Evolutionary conservation across 805 yeast species (phyloP), one percentile per base, ranked within the genome.

Genomic region (Spathaspora girioi): DNA sequence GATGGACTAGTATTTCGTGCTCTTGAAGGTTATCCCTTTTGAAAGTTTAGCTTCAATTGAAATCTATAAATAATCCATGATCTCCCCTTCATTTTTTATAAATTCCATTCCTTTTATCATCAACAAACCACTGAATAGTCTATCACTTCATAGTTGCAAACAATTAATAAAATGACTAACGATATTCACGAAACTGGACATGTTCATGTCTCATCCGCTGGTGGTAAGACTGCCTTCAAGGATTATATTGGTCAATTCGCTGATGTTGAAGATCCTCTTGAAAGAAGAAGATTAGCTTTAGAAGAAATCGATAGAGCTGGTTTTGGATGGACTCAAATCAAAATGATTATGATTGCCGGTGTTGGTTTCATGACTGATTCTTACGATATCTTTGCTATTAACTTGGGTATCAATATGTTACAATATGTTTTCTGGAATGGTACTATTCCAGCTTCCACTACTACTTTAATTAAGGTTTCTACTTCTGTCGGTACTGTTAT

Each of bases 311-410:
- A 88, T 70, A 83, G 85, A 59, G 88, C 90, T 50, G 69, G 77
- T 0, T 88, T 88, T 59, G 89, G 92, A 52, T 85, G 91, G 94
- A 85, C 87, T 63, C 94, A 88, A 63, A 70, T 87, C 49, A 82
- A 89, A 71, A 87, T 90, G 76, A 87, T 89, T 61, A 66, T 81
- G 69, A 90, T 89, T 66, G 96, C 96, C 71, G 75, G 97, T 77
- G 94, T 90, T 58, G 97, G 97, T 68, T 90, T 90, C 82, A 69
- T 91, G 71, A 90, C 96, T 27, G 97, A 90, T 73, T 83, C 97
- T 50, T 90, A 91, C 70, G 97, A 91, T 77, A 88, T 91, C 59
- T 91, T 90, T 63, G 92, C 97, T 59, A 90, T 90, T 61, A 88
- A 87, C 71, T 75, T 90, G 75, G 93, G 87, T 69, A 73, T 88